phyloP scores from a whole-genome alignment of 177 flowering plant genomes.

The Tripterygium wilfordii region DNA sequence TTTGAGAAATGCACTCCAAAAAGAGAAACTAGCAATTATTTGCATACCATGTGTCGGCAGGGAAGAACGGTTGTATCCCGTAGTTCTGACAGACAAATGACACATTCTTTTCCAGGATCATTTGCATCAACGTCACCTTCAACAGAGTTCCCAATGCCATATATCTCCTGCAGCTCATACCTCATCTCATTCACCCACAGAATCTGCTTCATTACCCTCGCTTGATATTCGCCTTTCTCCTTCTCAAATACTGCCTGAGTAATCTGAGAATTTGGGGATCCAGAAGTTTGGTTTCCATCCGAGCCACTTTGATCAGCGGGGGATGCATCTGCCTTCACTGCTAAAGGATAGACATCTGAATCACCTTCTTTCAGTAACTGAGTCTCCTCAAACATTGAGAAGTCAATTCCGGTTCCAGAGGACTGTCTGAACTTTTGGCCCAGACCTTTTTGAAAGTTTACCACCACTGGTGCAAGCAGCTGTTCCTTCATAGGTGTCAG shows the following conservation, averaged over 20 bases:
- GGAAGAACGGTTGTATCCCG: conserved; percentile 98
- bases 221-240: conserved; percentile 69
- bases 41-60: conserved; percentile 94
- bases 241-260: conserved; percentile 85
- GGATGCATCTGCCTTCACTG: conserved; percentile 77
- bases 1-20: neutral
- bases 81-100: conserved; percentile 93
- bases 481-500: conserved; percentile 60
- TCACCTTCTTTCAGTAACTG: conserved; percentile 53
- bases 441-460: conserved; percentile 73
- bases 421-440: conserved; percentile 90
- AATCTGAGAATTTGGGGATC: conserved; percentile 65
- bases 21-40: neutral
- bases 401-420: conserved; percentile 82
- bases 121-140: conserved; percentile 72
- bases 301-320: conserved; percentile 25
- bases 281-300: conserved; percentile 30
- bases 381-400: conserved; percentile 62
- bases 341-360: conserved; percentile 66
- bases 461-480: conserved; percentile 55
- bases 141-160: conserved; percentile 92
- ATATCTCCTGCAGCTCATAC: conserved; percentile 96
- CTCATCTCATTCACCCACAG: conserved; percentile 82
- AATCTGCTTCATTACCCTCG: conserved; percentile 83
- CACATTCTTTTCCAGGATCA: conserved; percentile 97